Evolutionary conservation across 2,329 filamentous ascomycete species (phyloP).

Genomic region (Basipetospora chlamydospora): DNA sequence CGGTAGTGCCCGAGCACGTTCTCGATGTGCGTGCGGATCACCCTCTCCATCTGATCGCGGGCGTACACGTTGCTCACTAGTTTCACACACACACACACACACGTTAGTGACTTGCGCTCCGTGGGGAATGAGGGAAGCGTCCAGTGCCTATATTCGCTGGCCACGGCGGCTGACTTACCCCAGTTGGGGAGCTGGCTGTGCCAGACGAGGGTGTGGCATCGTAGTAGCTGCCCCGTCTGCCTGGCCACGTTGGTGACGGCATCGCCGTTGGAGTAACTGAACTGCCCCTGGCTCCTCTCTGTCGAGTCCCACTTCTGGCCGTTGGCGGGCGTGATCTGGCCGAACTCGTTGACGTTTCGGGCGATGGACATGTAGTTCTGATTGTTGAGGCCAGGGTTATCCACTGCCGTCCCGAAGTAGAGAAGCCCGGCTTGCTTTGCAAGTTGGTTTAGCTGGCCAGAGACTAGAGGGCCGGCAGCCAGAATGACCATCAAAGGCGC

Average conservation of each 20-base stretch:
- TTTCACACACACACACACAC: background rate
- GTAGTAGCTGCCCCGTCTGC: conserved; percentile 27
- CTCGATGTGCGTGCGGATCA: conserved; percentile 39
- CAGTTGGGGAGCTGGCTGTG: conserved; percentile 21
- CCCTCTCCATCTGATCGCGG: conserved; percentile 36
- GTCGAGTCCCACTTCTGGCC: conserved; percentile 49
- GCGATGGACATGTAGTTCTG: conserved; percentile 38
- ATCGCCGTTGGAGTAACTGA: conserved; percentile 44
- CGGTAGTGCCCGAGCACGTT: conserved; percentile 41
- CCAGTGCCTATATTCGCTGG: no score
- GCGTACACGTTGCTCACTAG: conserved; percentile 29
- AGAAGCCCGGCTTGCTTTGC: conserved; percentile 39
- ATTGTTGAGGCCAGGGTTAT: conserved; percentile 41
- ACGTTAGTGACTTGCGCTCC: no score
- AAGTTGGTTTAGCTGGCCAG: conserved; percentile 30
- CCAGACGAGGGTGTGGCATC: conserved; percentile 48
- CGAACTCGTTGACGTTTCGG: conserved; percentile 42
- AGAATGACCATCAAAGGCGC: background rate
- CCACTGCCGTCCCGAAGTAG: conserved; percentile 53
- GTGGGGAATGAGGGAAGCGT: no score
- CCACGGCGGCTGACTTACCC: conserved; percentile 9
- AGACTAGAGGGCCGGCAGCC: background rate
- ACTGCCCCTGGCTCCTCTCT: conserved; percentile 40
- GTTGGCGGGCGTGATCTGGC: conserved; percentile 50
- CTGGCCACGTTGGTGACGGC: conserved; percentile 31